Conservation (phyloP, 148 eudicot genomes). For the Silene latifolia region DNA sequence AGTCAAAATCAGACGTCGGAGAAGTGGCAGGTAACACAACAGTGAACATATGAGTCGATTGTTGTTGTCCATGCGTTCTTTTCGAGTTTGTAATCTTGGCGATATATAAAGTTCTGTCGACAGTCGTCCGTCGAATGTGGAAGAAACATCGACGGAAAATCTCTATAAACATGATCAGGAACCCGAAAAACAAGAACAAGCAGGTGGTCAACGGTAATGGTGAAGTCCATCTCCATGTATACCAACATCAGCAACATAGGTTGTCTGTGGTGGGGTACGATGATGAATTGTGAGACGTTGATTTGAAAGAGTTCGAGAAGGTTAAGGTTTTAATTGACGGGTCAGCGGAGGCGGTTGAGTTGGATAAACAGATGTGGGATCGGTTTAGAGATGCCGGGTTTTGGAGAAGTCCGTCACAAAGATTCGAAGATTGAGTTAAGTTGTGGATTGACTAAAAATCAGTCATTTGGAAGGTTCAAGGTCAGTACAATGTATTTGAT, state of each 20-base stretch:
- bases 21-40: slow-evolving; percentile 66
- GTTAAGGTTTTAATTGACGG: slow-evolving; percentile 36
- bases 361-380: slow-evolving; percentile 63
- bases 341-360: slow-evolving; percentile 34
- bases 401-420: slow-evolving; percentile 60
- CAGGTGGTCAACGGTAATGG: background rate
- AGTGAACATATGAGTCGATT: slow-evolving; percentile 58
- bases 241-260: background rate
- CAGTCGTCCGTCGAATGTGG: slow-evolving; percentile 39
- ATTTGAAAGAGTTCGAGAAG: slow-evolving; percentile 22
- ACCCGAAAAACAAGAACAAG: slow-evolving; percentile 21
- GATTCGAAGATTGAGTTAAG: background rate
- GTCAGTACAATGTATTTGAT: too few relatives aligned
- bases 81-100: slow-evolving; percentile 44
- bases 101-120: slow-evolving; percentile 52
- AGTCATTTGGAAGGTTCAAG: accelerated
- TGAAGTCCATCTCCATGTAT: background rate
- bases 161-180: slow-evolving; percentile 2
- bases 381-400: slow-evolving; percentile 57
- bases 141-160: slow-evolving; percentile 14
- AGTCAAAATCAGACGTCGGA: slow-evolving; percentile 33
- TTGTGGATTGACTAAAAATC: too few relatives aligned
- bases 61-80: slow-evolving; percentile 62
- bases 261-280: background rate
- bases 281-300: slow-evolving; percentile 31